Percentiles rank a stretch among this genome's conserved stretches.
These are phyloP conservation scores for Diospyros lotus DNA, from an alignment of 148 eudicot species.

Conservation along the genomic window DNA sequence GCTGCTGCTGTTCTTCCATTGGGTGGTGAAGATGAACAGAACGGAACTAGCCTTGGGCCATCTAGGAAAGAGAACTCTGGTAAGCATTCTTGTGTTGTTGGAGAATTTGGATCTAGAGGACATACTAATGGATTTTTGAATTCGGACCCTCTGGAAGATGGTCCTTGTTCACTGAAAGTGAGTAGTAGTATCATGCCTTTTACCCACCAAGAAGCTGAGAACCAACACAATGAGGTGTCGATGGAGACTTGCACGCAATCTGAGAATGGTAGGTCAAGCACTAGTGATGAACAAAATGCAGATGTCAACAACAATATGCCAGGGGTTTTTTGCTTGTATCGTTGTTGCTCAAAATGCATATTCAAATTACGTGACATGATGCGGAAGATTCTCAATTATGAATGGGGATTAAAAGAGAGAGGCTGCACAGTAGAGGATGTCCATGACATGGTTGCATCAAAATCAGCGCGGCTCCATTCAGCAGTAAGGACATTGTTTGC, in stretches of 20 bases:
- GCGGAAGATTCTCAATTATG: slow-evolving; percentile 33
- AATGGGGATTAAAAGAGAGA: slow-evolving; percentile 36
- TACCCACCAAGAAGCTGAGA: slow-evolving; percentile 16
- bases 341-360: slow-evolving; percentile 63
- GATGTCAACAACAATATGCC: slow-evolving; percentile 24
- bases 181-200: slow-evolving; percentile 10
- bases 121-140: slow-evolving; percentile 36
- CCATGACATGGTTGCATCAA: slow-evolving; percentile 60
- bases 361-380: slow-evolving; percentile 38
- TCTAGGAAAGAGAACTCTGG: slow-evolving; percentile 13
- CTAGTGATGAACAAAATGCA: slow-evolving; percentile 15
- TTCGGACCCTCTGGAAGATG: slow-evolving; percentile 23
- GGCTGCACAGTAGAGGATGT: slow-evolving; percentile 60
- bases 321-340: slow-evolving; percentile 45
- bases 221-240: slow-evolving; percentile 21
- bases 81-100: slow-evolving; percentile 16
- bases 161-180: slow-evolving; percentile 19
- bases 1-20: slow-evolving; percentile 15
- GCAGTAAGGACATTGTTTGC: slow-evolving; percentile 41
- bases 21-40: slow-evolving; percentile 16
- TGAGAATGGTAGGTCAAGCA: slow-evolving; percentile 16
- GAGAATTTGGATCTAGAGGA: slow-evolving; percentile 17
- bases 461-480: slow-evolving; percentile 53
- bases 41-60: slow-evolving; percentile 22
- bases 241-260: slow-evolving; percentile 14